Conservation (phyloP, 2,329 filamentous ascomycete genomes). For the Raffaelea arxii region DNA sequence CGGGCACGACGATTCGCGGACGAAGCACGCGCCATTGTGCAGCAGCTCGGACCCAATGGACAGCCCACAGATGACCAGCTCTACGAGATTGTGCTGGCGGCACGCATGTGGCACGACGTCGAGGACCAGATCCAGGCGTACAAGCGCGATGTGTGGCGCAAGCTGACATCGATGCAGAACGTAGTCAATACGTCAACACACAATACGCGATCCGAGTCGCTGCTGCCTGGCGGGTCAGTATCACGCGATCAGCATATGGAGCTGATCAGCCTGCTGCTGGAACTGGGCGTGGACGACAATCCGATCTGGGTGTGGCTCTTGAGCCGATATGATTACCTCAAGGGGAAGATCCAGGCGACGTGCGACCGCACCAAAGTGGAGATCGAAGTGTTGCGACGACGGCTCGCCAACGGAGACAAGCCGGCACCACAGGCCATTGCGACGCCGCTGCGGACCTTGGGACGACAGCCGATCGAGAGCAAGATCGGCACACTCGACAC, state of each 20-base stretch:
- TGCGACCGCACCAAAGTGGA: constrained; percentile 85
- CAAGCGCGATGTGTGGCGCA: constrained; percentile 84
- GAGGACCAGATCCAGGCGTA: constrained; percentile 77
- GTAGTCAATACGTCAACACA: constrained; percentile 27
- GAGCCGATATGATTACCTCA: constrained; percentile 81
- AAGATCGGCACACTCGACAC: constrained; percentile 62
- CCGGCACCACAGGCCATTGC: constrained; percentile 61
- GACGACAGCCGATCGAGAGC: constrained; percentile 54
- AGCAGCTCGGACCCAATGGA: constrained; percentile 33
- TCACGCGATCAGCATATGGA: constrained; percentile 82
- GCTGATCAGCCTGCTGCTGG: constrained; percentile 78
- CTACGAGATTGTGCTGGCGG: constrained; percentile 78
- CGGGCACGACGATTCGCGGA: constrained; percentile 75
- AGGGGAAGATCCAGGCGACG: constrained; percentile 68
- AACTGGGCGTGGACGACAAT: constrained; percentile 89
- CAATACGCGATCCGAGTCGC: constrained; percentile 20
- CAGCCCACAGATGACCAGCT: constrained; percentile 65
- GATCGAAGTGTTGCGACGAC: constrained; percentile 79
- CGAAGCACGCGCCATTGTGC: constrained; percentile 62
- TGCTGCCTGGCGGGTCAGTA: constrained; percentile 34
- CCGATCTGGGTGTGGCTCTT: constrained; percentile 95
- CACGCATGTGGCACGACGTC: constrained; percentile 91
- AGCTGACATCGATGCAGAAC: constrained; percentile 62
- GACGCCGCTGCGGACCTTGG: constrained; percentile 64
- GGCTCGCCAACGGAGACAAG: constrained; percentile 58